Evolutionary conservation across 2,329 filamentous ascomycete species (phyloP), one percentile per base, ranked within the genome.

Genomic region (Calonectria leucothoes): DNA sequence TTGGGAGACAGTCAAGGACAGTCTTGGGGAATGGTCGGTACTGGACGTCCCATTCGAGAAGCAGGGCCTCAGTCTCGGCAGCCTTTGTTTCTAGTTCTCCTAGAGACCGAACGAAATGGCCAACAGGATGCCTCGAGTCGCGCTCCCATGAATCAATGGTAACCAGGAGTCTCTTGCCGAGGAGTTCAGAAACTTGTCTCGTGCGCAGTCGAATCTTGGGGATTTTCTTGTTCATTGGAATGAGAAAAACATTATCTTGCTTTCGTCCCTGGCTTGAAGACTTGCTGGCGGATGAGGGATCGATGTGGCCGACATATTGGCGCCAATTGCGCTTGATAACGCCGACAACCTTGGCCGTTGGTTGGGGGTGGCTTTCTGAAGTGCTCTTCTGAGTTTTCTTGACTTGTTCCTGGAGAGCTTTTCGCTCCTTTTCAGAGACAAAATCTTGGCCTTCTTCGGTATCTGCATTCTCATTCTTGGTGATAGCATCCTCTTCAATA

Each of bases 221-320:
- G 27, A 99, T 94, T 80, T 95, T 94, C 88, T 98, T 98, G 85
- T 99, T 96, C 96, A 99, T 98, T 5, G 97, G 96, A 63, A 98
- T 92, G 23, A 99, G 89, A 85, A 99, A 99, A 17, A 99, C 95
- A 20, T 92, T 97, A 82, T 98, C 95, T 82, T 97, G 95, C 80
- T 94, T 94, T 72, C 95, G 91, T 35, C 95, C 95, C 78, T 95
- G 93, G 73, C 92, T 93, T 2, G 91, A 91, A 4, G 92, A 91
- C 67, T 93, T 91, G 80, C 93, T 93, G 63, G 95, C 93, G 2
- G 96, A 97, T 14, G 94, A 94, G 65, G 93, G 93, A 82, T 99
- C 97, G 70, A 99, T 93, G 82, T 98, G 96, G 2, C 97, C 97
- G 74, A 99, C 97, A 79, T 98, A 98, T 84, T 98, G 97, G 74